Conservation (phyloP, 2,329 filamentous ascomycete genomes). For the Trichoderma sp. region DNA sequence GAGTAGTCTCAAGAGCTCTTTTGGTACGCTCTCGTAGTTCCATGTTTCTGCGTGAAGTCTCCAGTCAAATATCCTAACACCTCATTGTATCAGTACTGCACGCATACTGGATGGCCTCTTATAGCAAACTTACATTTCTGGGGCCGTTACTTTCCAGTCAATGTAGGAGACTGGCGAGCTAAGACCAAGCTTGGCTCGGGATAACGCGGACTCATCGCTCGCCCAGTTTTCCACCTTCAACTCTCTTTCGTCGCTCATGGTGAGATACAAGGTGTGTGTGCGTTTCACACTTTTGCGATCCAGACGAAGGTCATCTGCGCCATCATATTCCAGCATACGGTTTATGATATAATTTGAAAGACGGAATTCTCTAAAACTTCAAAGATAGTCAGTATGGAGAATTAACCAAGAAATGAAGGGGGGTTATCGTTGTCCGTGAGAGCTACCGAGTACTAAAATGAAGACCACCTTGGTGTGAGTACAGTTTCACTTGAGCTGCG, state of each 20-base stretch:
- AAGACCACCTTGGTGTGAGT: conserved; percentile 37
- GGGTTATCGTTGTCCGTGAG: neutral
- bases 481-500: conserved; percentile 32
- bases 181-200: conserved; percentile 30
- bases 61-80: conserved; percentile 40
- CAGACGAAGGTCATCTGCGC: conserved; percentile 25
- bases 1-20: conserved; percentile 29
- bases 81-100: neutral
- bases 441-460: conserved; percentile 34
- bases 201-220: conserved; percentile 28
- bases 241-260: conserved; percentile 27
- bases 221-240: conserved; percentile 30
- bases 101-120: neutral
- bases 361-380: conserved; percentile 22
- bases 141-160: conserved; percentile 39
- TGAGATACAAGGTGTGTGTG: conserved; percentile 31
- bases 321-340: conserved; percentile 19
- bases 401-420: neutral
- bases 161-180: conserved; percentile 32
- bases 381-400: neutral
- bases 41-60: conserved; percentile 36
- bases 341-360: conserved; percentile 20
- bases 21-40: conserved; percentile 28
- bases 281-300: conserved; percentile 24
- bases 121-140: conserved; percentile 38